phyloP scores from a whole-genome alignment of 225 moss, liverwort and hornwort species.

The Polytrichum formosum region DNA sequence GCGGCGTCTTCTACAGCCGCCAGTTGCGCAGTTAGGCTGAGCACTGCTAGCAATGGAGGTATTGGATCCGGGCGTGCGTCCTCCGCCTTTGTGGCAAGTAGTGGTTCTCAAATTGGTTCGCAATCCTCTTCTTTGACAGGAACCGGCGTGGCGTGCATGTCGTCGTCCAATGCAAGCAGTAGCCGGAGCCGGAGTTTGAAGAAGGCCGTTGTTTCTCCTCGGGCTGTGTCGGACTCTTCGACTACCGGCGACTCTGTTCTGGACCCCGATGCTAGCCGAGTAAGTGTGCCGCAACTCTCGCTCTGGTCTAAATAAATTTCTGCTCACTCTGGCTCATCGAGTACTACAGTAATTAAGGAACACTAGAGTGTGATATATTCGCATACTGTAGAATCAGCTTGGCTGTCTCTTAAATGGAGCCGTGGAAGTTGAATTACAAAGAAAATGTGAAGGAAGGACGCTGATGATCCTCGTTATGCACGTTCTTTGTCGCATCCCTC shows the following conservation, averaged over 20 bases:
- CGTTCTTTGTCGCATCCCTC: no score
- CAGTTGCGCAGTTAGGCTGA: slow-evolving; percentile 15
- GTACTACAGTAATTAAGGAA: background rate
- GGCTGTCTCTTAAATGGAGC: background rate
- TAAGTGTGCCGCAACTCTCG: slow-evolving; percentile 7
- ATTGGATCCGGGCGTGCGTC: slow-evolving; percentile 8
- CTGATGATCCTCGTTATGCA: no score
- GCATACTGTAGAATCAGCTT: background rate
- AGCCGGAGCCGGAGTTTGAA: slow-evolving; percentile 12
- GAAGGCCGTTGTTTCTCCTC: slow-evolving; percentile 38
- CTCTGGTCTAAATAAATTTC: background rate
- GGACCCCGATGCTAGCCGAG: slow-evolving; percentile 62
- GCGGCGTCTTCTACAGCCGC: slow-evolving; percentile 14
- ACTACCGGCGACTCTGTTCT: slow-evolving; percentile 42
- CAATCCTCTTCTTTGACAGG: slow-evolving; percentile 30
- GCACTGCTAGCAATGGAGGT: slow-evolving; percentile 8
- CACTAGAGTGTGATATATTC: background rate
- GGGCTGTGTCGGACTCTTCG: slow-evolving; percentile 64
- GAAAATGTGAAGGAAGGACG: no score
- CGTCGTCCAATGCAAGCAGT: slow-evolving; percentile 17
- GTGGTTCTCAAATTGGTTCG: slow-evolving; percentile 38
- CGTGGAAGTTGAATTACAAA: background rate
- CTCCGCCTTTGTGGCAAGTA: slow-evolving; percentile 16
- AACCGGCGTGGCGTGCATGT: slow-evolving; percentile 17
- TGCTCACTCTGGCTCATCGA: background rate